Evolutionary conservation across 1,284 basidiomycete genomes (phyloP).

Genomic region (Marasmius fiardii): DNA sequence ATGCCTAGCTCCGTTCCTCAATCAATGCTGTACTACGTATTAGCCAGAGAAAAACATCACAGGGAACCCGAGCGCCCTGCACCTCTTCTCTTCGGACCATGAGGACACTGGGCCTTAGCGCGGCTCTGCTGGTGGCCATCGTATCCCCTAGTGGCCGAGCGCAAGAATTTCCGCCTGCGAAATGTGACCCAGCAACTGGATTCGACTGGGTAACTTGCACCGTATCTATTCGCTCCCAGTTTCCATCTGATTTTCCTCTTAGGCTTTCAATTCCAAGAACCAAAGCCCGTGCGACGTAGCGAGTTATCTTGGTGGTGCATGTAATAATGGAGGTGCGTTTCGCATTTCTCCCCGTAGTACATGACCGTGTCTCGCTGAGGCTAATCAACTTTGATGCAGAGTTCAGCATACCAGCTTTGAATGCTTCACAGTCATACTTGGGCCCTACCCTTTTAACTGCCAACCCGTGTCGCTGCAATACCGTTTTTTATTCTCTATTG

Average conservation of each 20-base stretch:
- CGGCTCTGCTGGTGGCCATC: not conserved
- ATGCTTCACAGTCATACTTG: slow-evolving; percentile 29
- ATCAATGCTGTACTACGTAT: too few relatives aligned
- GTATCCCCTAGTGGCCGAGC: not conserved
- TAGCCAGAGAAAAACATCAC: too few relatives aligned
- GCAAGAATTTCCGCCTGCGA: not conserved
- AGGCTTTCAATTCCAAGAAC: not conserved
- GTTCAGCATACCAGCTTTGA: slow-evolving; percentile 26
- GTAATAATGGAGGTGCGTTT: not conserved
- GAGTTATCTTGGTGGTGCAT: not conserved
- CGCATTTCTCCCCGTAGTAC: too few relatives aligned
- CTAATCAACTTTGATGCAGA: not conserved
- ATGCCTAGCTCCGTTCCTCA: too few relatives aligned
- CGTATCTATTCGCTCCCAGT: not conserved
- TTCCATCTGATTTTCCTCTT: not conserved
- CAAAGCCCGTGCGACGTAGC: slow-evolving; percentile 1
- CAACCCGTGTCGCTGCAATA: slow-evolving; percentile 32
- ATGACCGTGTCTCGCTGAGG: not conserved
- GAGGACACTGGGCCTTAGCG: not conserved
- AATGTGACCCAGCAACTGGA: not conserved
- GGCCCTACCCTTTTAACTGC: slow-evolving; percentile 27
- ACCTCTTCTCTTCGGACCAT: not conserved
- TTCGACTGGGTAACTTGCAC: not conserved
- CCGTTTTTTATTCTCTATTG: slow-evolving; percentile 31
- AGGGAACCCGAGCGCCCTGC: not conserved